Evolutionary conservation across 805 yeast species (phyloP).

Genomic region (Vanderwaltozyma yarrowii): DNA sequence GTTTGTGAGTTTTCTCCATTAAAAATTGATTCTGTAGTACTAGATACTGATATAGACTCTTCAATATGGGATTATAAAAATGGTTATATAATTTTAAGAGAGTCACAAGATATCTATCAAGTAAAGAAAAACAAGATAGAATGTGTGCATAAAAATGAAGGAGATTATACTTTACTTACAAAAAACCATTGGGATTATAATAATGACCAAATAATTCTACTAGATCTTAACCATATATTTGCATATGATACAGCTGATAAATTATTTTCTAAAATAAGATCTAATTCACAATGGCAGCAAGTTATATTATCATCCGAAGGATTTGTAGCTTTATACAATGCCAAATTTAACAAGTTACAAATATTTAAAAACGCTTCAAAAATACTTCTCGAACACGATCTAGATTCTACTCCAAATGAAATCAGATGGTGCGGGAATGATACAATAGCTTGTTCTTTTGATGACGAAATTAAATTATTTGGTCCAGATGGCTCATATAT

Average conservation of each 20-base stretch:
- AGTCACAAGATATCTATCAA: slow-evolving; percentile 17
- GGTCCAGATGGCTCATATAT: slow-evolving; percentile 52
- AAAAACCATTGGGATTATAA: slow-evolving; percentile 24
- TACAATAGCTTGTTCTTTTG: slow-evolving; percentile 50
- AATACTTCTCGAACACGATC: slow-evolving; percentile 17
- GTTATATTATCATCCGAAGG: slow-evolving; percentile 18
- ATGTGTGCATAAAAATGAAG: slow-evolving; percentile 10
- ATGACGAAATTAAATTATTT: slow-evolving; percentile 55
- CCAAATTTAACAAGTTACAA: slow-evolving; percentile 33
- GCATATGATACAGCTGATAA: slow-evolving; percentile 5
- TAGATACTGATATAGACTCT: slow-evolving; percentile 13
- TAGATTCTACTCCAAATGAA: slow-evolving; percentile 32
- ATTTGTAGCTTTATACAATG: slow-evolving; percentile 42
- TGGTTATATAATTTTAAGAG: slow-evolving; percentile 11
- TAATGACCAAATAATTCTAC: slow-evolving; percentile 9
- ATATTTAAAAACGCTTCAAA: slow-evolving; percentile 33
- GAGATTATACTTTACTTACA: slow-evolving; percentile 17
- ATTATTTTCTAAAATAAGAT: slow-evolving; percentile 1
- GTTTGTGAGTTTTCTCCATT: slow-evolving; percentile 17
- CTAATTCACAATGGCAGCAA: slow-evolving; percentile 21
- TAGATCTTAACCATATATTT: slow-evolving; percentile 18
- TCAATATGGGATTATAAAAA: slow-evolving; percentile 24
- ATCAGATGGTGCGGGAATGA: slow-evolving; percentile 83
- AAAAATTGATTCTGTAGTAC: slow-evolving; percentile 4
- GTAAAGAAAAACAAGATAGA: slow-evolving; percentile 5